phyloP scores from a whole-genome alignment of 2,329 filamentous ascomycete genomes.

The Aspergillus sp. region DNA sequence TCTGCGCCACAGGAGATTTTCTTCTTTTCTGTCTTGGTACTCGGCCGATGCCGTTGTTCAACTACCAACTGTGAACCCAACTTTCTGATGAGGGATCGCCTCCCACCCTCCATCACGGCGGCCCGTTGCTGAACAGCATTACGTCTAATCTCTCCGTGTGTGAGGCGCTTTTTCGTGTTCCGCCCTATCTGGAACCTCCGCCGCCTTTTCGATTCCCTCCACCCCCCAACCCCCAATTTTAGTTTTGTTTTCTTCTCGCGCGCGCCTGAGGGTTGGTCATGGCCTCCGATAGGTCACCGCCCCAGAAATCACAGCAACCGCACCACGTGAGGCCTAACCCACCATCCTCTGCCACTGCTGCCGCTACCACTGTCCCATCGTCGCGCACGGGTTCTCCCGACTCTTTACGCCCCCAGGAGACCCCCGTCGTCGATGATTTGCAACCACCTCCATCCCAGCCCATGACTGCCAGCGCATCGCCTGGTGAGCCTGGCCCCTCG shows the following conservation, averaged over 20 bases:
- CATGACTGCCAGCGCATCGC: conserved; percentile 45
- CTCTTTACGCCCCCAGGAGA: conserved; percentile 17
- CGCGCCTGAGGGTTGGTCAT: conserved; percentile 26
- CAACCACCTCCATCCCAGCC: conserved; percentile 34
- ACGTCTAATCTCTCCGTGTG: conserved; percentile 17
- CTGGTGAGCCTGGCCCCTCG: conserved; percentile 35
- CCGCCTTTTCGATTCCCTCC: neutral
- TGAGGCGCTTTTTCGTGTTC: conserved; percentile 16
- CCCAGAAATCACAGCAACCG: conserved; percentile 23
- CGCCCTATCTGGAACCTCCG: conserved; percentile 12
- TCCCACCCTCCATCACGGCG: conserved; percentile 19
- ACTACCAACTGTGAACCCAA: conserved; percentile 13
- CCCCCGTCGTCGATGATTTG: conserved; percentile 32
- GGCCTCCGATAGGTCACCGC: conserved; percentile 29
- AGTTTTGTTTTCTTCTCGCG: conserved; percentile 12
- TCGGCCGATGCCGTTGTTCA: conserved; percentile 18
- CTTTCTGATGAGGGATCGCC: conserved; percentile 21
- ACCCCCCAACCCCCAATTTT: conserved; percentile 9
- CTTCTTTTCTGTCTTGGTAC: conserved; percentile 12
- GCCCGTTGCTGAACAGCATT: conserved; percentile 22
- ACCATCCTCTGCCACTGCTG: conserved; percentile 16
- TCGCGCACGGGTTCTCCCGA: conserved; percentile 22
- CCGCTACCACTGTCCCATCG: conserved; percentile 34
- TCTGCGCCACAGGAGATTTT: conserved; percentile 2
- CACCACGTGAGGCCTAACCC: conserved; percentile 26